Base-by-base conservation (phyloP, 2,329 filamentous ascomycete species). In the Arthrobotrys pseudoclavata region DNA sequence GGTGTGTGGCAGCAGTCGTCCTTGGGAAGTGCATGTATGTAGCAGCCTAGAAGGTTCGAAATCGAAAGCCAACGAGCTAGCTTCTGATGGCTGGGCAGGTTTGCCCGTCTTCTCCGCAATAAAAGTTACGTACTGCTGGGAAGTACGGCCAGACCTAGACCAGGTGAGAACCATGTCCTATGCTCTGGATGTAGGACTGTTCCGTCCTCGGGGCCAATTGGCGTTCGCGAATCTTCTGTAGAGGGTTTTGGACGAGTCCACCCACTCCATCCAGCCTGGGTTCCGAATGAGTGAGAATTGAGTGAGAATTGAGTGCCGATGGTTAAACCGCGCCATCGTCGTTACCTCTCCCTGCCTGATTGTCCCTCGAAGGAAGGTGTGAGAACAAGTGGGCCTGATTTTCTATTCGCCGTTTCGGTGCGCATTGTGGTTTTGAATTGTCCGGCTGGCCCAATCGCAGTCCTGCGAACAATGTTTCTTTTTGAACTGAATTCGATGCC, bases 291-390 rank as follows among this genome's bases (percentile, higher is more conserved):
- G 34, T 57, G 50, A 34, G 50, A 40, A 55, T 52, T 68, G 64
- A 47, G 34, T 57, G 50, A 34, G 50, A 40, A 55, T 52, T n/a
- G 26, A 66, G 24, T 9, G 62, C 31, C 40, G 24, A 64, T 26
- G 18, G 61, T 22, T 52, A 37, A 63, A 64, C 29, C 61, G 26
- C 47, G 22, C 24, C 63, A 55, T 50, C 62, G 20, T 37, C 42
- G 20, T 45, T 26, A n/a, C 10, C 20, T 24, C 24, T 34, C 69
- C 57, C 42, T 66, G 69, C 62, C 52, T 68, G 70, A 69, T 53
- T 69, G 63, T 61, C 70, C 40, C 45, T 68, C 70, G 55, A 75
- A 34, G 63, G 70, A 75, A 75, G 70, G 70, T 75, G 29, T 61
- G 50, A 55, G 40, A 42, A 26, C 62, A 22, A 64, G 71, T 64